Evolutionary conservation across 129 eudicot species (phyloP).

Genomic region (Mikania micrantha): DNA sequence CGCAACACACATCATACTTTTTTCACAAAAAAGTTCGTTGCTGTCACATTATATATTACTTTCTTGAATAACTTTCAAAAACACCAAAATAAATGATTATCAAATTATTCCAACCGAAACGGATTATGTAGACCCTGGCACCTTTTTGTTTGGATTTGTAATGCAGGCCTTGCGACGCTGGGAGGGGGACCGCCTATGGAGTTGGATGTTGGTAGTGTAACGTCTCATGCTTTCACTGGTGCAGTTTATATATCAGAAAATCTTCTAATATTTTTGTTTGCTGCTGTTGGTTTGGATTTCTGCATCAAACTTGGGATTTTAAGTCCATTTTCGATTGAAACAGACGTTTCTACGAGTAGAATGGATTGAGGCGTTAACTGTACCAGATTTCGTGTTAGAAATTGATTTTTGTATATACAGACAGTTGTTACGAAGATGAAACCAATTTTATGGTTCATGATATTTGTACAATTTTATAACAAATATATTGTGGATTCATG

Average conservation of each 20-base stretch:
- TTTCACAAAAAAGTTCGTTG: no score
- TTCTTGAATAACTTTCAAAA: not conserved
- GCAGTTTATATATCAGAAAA: conserved; percentile 65
- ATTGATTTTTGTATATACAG: conserved; percentile 22
- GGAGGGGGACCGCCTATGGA: conserved; percentile 72
- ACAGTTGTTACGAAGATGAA: conserved; percentile 8
- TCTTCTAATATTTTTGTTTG: conserved; percentile 71
- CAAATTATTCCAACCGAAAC: not conserved
- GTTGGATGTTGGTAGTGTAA: conserved; percentile 44
- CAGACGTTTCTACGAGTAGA: conserved; percentile 21
- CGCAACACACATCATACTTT: no score
- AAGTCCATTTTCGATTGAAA: conserved; percentile 78
- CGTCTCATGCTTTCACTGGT: conserved; percentile 64
- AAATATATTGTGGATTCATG: not conserved
- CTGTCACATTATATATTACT: not conserved
- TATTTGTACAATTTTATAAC: not conserved
- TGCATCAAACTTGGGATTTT: conserved; percentile 67
- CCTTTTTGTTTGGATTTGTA: conserved; percentile 8
- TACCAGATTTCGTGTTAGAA: conserved; percentile 8
- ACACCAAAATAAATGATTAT: not conserved
- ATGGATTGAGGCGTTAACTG: conserved; percentile 15
- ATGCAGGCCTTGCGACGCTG: conserved; percentile 72
- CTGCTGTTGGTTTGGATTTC: conserved; percentile 75
- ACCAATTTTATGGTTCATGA: conserved; percentile 7
- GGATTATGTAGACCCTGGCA: not conserved